Base-by-base conservation (phyloP, 176 grass and related monocot species). In the Tillandsia fasciculata region DNA sequence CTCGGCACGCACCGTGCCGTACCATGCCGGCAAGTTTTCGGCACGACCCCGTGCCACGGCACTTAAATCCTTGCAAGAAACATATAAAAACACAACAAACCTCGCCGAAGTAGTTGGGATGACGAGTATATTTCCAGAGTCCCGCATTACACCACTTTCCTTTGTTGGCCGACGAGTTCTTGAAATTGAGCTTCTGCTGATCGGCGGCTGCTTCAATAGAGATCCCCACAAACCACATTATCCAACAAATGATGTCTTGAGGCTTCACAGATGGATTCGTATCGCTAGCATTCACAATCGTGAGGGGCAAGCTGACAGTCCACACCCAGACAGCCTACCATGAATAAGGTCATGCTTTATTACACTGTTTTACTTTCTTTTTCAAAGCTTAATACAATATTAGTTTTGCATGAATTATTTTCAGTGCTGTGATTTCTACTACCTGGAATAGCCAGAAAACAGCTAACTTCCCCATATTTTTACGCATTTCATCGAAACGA, bases 61-160 rank as follows among this genome's bases (percentile, higher is more conserved):
- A n/a, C n/a, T n/a, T n/a, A n/a, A n/a, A n/a, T n/a, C n/a, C n/a
- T n/a, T n/a, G 8, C 54, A 59, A 59, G 54, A 18, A 59, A 59
- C 14, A 18, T 17, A 59, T 5, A 59, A 4, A 59, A 59, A 59
- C 15, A 59, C 14, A 64, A 82, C 75, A 69, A 50, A 90, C 93
- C 93, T 92, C 93, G 1, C 93, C 93, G 83, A 97, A 92, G 78
- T 97, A 97, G 85, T 97, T 97, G 54, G 93, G 93, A 57, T 97
- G 93, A 22, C 86, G 89, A 13, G 93, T 70, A 83, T 90, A 97
- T 72, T 91, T 92, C 93, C 93, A 97, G 70, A 97, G 22, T 48
- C 89, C 89, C 1, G 63, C 83, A 52, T 85, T 52, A 72, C 93
- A 97, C 93, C 89, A 97, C 69, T 80, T 97, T 50, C 86, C 93